These are phyloP conservation scores for Dendrostoma leiphaemia DNA, from an alignment of 2,329 filamentous ascomycete genomes.

Conservation along the genomic window DNA sequence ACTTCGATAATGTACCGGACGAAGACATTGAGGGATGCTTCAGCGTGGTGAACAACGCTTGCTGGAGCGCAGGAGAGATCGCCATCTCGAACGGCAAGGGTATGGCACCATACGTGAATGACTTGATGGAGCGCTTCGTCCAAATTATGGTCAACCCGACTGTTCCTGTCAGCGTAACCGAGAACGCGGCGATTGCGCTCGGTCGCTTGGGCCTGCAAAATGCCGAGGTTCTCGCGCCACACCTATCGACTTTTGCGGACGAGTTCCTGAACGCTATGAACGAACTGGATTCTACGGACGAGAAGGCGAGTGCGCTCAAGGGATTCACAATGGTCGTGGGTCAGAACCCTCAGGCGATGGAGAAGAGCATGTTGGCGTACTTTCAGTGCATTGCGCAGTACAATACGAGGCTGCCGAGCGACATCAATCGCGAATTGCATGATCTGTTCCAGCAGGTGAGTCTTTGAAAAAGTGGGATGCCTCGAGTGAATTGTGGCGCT, in stretches of 20 bases:
- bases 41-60: slow-evolving; percentile 95
- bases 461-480: slow-evolving; percentile 17
- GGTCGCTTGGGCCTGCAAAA: slow-evolving; percentile 83
- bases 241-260: slow-evolving; percentile 75
- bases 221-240: slow-evolving; percentile 72
- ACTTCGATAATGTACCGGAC: slow-evolving; percentile 72
- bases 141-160: slow-evolving; percentile 82
- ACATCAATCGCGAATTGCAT: slow-evolving; percentile 64
- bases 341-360: slow-evolving; percentile 88
- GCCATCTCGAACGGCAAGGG: slow-evolving; percentile 73
- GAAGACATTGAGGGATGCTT: slow-evolving; percentile 84
- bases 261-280: slow-evolving; percentile 80
- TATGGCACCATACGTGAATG: slow-evolving; percentile 74
- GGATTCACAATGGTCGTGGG: slow-evolving; percentile 85
- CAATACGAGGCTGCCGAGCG: slow-evolving; percentile 58
- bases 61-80: slow-evolving; percentile 95
- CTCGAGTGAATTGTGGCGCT: slow-evolving; percentile 25
- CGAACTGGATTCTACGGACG: slow-evolving; percentile 82
- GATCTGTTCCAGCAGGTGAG: slow-evolving; percentile 75
- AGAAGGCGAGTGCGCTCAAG: slow-evolving; percentile 90
- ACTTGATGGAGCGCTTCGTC: slow-evolving; percentile 73
- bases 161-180: slow-evolving; percentile 81
- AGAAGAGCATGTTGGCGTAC: slow-evolving; percentile 77
- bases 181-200: slow-evolving; percentile 92
- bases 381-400: slow-evolving; percentile 83